Evolutionary conservation across 805 yeast species (phyloP).

Genomic region (Sugiyamaella americana): DNA sequence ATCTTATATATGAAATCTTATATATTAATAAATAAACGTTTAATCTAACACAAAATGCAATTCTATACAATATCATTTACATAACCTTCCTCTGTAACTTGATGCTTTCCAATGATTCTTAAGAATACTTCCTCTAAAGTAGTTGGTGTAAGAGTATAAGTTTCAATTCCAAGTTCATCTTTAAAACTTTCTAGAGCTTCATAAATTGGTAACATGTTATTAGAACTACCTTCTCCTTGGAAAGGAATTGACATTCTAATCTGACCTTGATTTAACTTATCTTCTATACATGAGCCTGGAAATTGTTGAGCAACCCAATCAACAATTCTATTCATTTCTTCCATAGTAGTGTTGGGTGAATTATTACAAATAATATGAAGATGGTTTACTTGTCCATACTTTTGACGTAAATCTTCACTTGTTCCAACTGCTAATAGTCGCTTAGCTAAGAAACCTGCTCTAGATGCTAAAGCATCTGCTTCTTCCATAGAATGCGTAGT

Average conservation of each 20-base stretch:
- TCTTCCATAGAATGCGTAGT: constrained; percentile 37
- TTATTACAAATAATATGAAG: constrained; percentile 27
- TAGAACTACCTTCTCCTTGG: neutral
- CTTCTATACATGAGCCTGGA: constrained; percentile 27
- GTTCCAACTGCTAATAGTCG: constrained; percentile 31
- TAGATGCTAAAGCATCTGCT: constrained; percentile 32
- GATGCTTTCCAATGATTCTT: constrained; percentile 28
- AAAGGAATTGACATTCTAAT: constrained; percentile 28
- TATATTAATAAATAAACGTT: no score
- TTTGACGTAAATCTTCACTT: constrained; percentile 24
- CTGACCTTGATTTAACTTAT: constrained; percentile 31
- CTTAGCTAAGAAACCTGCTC: constrained; percentile 33
- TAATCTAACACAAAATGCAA: neutral
- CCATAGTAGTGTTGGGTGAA: constrained; percentile 26
- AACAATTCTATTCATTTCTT: constrained; percentile 25
- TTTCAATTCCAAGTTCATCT: constrained; percentile 21
- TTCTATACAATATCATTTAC: neutral
- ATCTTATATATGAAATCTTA: no score
- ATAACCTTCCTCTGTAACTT: constrained; percentile 26
- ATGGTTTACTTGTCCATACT: constrained; percentile 29
- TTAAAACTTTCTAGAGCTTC: constrained; percentile 18
- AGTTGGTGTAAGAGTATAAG: constrained; percentile 30
- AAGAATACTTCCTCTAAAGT: constrained; percentile 32
- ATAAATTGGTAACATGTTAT: constrained; percentile 18
- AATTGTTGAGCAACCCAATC: constrained; percentile 22